A percentile compares a stretch with the other conserved stretches of the same genome.
Conservation (phyloP, 176 grass and related monocot genomes). For the maize (Zea mays) region DNA sequence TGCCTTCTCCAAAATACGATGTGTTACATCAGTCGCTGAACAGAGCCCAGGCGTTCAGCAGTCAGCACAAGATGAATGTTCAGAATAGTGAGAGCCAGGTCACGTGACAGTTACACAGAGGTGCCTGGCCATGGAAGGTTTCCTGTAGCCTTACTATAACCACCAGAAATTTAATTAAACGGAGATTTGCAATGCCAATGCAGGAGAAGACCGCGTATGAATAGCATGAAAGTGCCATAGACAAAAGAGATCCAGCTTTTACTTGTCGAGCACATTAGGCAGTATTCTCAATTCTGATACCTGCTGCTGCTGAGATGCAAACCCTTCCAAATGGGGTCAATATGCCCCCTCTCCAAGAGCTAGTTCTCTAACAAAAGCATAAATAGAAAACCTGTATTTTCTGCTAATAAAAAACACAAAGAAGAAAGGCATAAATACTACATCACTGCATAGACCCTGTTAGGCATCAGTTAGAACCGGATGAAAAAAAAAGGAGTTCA, state of each 20-base stretch:
- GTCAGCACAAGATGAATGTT: too few species aligned
- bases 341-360: not conserved
- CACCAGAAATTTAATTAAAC: not conserved
- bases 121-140: not conserved
- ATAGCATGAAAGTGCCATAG: not conserved
- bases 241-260: not conserved
- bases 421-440: not conserved
- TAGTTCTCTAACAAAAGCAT: not conserved
- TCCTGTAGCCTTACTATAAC: not conserved
- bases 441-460: constrained; percentile 23
- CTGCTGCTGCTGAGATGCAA: not conserved
- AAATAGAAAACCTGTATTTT: not conserved
- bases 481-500: not conserved
- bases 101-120: not conserved
- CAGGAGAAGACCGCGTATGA: not conserved
- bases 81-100: too few species aligned
- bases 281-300: not conserved
- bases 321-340: not conserved
- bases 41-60: too few species aligned
- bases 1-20: too few species aligned
- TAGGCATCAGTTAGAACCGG: constrained; percentile 32
- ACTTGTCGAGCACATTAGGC: not conserved
- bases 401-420: not conserved
- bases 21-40: too few species aligned
- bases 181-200: not conserved